Base-by-base conservation (phyloP, 371 early-diverging fungal species). In the Mortierella sp. region DNA sequence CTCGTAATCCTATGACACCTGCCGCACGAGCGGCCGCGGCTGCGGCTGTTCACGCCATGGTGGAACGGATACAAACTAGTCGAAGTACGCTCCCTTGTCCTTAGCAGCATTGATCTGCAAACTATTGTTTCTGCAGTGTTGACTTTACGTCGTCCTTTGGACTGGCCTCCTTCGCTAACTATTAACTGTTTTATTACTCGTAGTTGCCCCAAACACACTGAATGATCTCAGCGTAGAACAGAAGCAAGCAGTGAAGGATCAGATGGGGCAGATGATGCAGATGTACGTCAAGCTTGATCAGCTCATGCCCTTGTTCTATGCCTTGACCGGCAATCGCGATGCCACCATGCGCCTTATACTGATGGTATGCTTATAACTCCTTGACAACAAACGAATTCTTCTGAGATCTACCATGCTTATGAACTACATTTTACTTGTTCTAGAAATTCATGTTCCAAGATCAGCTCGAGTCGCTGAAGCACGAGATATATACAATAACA, bases 371-470 rank as follows among this genome's bases (percentile, higher is more conserved):
- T n/a, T n/a, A n/a, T n/a, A n/a, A n/a, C n/a, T n/a, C n/a, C n/a
- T n/a, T n/a, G n/a, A n/a, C n/a, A n/a, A n/a, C n/a, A n/a, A n/a
- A n/a, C n/a, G n/a, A n/a, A n/a, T n/a, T n/a, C n/a, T n/a, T n/a
- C n/a, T n/a, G n/a, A n/a, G n/a, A n/a, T n/a, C n/a, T n/a, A n/a
- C 37, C 41, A n/a, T 44, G 7, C 4, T 44, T 21, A 14, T 23
- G 2, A 3, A 15, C 46, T 30, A 24, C 27, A 34, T 50, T 60
- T 23, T 4, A 42, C 23, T 23, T 6, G 14, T 6, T 31, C 42
- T 64, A 76, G 78, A 88, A 88, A 61, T 82, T 82, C 53, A 81
- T 86, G 83, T 84, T 86, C 67, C 82, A 88, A 59, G 87, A 86
- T 53, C 88, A 88, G 54, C 60, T 84, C n/a, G 80, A 80, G 1